phyloP scores from a whole-genome alignment of 495 filamentous ascomycete species.

The Aspergillus ellipticus region DNA sequence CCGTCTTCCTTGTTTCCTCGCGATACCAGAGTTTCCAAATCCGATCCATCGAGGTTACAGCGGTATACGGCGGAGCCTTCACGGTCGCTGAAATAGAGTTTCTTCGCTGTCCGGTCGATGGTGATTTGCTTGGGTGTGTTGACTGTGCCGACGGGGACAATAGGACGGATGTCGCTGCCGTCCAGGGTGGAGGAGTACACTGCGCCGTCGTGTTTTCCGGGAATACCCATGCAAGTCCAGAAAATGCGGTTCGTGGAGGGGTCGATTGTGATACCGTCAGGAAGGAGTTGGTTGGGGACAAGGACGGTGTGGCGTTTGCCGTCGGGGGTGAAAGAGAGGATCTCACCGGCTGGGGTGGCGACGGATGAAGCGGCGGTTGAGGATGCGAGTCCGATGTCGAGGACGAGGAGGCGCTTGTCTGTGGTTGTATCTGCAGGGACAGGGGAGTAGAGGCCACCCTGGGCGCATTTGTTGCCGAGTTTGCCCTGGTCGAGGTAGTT shows the following conservation, averaged over 20 bases:
- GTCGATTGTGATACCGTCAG: conserved; percentile 46
- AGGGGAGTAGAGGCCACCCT: conserved; percentile 28
- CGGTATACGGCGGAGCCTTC: conserved; percentile 48
- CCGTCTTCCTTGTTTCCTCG: conserved; percentile 22
- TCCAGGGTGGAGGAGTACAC: conserved; percentile 40
- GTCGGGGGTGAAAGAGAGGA: conserved; percentile 18
- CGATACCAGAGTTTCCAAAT: conserved; percentile 36
- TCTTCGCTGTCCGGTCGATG: conserved; percentile 25
- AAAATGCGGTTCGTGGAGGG: conserved; percentile 33
- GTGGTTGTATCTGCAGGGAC: not conserved
- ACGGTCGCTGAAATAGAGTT: conserved; percentile 52
- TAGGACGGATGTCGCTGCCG: conserved; percentile 29
- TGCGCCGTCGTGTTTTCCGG: conserved; percentile 36
- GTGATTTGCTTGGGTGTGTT: conserved; percentile 54
- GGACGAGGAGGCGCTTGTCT: conserved; percentile 13
- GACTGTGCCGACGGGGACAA: conserved; percentile 32
- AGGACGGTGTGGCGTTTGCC: conserved; percentile 19
- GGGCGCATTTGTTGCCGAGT: conserved; percentile 23
- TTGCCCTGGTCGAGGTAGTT: conserved; percentile 41
- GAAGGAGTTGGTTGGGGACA: conserved; percentile 29
- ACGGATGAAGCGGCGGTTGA: conserved; percentile 1
- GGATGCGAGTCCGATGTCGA: conserved; percentile 29
- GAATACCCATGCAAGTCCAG: conserved; percentile 51
- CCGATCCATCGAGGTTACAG: conserved; percentile 42
- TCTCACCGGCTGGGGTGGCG: conserved; percentile 16